Evolutionary conservation across 2,329 filamentous ascomycete genomes (phyloP), one percentile per base, ranked within the genome.

Genomic region (Aspergillus clavatus): DNA sequence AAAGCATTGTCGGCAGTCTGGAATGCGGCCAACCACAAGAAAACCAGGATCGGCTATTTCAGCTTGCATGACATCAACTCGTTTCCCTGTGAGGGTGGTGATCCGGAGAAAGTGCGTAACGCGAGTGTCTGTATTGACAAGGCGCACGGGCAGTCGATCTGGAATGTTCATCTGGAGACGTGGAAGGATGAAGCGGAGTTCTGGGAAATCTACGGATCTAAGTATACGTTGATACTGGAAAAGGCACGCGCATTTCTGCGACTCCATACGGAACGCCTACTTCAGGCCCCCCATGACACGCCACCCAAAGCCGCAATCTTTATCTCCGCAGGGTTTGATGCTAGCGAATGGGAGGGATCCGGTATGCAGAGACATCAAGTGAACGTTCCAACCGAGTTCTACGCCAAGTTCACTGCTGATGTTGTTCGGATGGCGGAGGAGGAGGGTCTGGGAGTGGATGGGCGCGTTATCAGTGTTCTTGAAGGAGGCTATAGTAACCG

Each of bases 11-110:
- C 70, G 12, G 73, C 83, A 31, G 66, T 81, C 5, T 89, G 86
- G 65, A 91, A 87, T 60, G 81, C 84, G 1, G 77, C 84, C 1
- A 73, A 77, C 23, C 86, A 85, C 77, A 91, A 91, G 70, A 93
- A 87, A 72, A 83, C 85, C 0, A 84, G 86, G 0, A 93, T 97
- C 57, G 93, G 90, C 7, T 98, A 98, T 64, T 97, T 95, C 67
- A 96, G 90, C 65, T 67, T 98, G 35, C 93, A 98, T 65, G 93
- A 98, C 61, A 96, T 98, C 72, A 97, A 98, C 68, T 97, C 91
- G 0, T 98, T 94, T 61, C 93, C 94, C 0, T 98, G 93, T 64
- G 93, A 98, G 66, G 81, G 79, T 63, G 93, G 91, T n/a, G 91
- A 97, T 50, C 81, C 86, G 46, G 88, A 93, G 18, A 97, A 97